phyloP scores from a whole-genome alignment of 345 rosid genomes.

The Eucalyptus virginea region DNA sequence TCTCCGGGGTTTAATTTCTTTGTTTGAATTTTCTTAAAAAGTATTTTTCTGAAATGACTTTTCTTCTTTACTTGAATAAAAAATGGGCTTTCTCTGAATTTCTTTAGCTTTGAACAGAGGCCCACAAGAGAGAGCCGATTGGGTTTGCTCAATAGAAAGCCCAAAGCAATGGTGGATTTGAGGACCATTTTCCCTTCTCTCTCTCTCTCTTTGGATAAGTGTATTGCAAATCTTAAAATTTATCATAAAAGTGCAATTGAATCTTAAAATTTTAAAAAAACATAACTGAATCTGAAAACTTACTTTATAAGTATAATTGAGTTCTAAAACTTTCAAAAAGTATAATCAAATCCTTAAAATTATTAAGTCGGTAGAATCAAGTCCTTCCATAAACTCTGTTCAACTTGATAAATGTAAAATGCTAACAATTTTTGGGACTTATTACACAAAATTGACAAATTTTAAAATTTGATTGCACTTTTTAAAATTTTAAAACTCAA shows the following conservation, averaged over 20 bases:
- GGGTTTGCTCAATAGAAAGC: background rate
- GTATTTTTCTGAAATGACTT: background rate
- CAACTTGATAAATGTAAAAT: background rate
- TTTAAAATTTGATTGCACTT: accelerated
- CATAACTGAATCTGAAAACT: accelerated
- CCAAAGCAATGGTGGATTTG: background rate
- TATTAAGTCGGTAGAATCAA: accelerated
- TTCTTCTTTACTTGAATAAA: background rate
- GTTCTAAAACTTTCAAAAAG: accelerated
- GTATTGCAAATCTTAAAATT: no score
- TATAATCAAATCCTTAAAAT: accelerated
- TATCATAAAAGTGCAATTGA: accelerated
- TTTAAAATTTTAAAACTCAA: no score
- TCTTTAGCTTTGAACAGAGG: background rate
- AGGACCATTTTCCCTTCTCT: background rate
- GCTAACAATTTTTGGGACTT: accelerated
- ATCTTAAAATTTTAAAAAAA: accelerated
- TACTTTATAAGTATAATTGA: no score
- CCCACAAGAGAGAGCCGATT: background rate
- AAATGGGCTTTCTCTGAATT: background rate
- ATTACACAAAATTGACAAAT: accelerated
- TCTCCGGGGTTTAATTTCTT: background rate
- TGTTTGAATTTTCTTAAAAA: background rate
- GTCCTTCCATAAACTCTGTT: accelerated
- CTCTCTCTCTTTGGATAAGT: background rate